A percentile compares a stretch with the other conserved stretches of the same genome.
Evolutionary conservation across 1,284 basidiomycete species (phyloP).

Genomic region (Vanrija pseudolonga): DNA sequence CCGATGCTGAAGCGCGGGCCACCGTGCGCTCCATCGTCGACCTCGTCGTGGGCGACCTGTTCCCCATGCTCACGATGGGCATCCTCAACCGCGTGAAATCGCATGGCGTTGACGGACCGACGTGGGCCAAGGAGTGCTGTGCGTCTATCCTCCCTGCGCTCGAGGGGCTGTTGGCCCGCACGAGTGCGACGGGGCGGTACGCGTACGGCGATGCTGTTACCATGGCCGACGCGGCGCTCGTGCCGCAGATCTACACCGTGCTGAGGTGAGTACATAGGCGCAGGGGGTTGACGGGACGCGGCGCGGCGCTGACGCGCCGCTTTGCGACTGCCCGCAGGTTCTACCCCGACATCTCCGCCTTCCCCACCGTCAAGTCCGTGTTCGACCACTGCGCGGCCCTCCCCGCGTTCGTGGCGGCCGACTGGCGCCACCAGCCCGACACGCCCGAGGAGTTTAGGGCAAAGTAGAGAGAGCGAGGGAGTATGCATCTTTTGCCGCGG

Average conservation of each 20-base stretch:
- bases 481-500: not conserved
- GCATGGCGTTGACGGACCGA: conserved; percentile 2
- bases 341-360: conserved; percentile 2
- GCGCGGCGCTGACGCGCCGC: not conserved
- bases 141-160: conserved; percentile 2
- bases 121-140: conserved; percentile 9
- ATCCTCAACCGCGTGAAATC: conserved; percentile 8
- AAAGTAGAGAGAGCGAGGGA: not conserved
- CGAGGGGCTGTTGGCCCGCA: conserved; percentile 7
- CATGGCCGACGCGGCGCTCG: conserved; percentile 12
- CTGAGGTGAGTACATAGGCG: conserved; percentile 6
- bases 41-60: conserved; percentile 14
- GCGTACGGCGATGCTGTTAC: conserved; percentile 14
- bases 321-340: too few relatives aligned
- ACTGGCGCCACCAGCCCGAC: conserved; percentile 21
- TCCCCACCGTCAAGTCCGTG: conserved; percentile 7
- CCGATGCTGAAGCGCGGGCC: conserved; percentile 1
- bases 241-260: conserved; percentile 15
- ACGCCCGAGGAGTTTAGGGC: conserved; percentile 14
- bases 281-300: not conserved
- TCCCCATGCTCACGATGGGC: conserved; percentile 11
- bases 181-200: conserved; percentile 1
- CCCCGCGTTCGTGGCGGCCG: conserved; percentile 14
- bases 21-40: conserved; percentile 10
- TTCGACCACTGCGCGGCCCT: conserved; percentile 10